These are phyloP conservation scores for Ilyonectria destructans DNA, from an alignment of 2,329 filamentous ascomycete species.

Conservation along the genomic window DNA sequence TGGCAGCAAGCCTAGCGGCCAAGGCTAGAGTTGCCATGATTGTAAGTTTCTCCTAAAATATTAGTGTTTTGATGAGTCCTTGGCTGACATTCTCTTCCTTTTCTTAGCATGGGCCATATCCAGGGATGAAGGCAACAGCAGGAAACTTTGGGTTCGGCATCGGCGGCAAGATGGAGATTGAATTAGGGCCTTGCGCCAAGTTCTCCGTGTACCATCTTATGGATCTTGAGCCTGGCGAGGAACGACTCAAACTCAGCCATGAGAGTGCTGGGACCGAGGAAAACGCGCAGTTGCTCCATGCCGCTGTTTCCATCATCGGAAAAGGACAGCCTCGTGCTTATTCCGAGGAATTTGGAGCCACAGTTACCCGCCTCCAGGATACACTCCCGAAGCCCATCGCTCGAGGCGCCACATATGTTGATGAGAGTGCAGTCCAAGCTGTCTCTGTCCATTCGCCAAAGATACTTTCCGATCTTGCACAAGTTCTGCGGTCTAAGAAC, in stretches of 20 bases:
- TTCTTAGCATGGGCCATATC: slow-evolving; percentile 61
- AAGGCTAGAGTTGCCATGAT: slow-evolving; percentile 52
- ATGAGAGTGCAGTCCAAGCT: accelerated
- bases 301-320: slow-evolving; percentile 23
- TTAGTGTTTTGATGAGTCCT: not conserved
- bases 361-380: not conserved
- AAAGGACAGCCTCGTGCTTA: not conserved
- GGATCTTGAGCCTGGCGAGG: slow-evolving; percentile 53
- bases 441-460: not conserved
- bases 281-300: slow-evolving; percentile 3
- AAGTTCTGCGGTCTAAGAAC: slow-evolving; percentile 66
- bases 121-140: slow-evolving; percentile 66
- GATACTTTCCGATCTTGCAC: slow-evolving; percentile 55
- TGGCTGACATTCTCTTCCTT: accelerated
- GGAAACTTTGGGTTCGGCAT: slow-evolving; percentile 65
- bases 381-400: not conserved
- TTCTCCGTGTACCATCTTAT: slow-evolving; percentile 68
- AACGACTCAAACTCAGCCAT: slow-evolving; percentile 25
- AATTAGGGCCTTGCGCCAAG: slow-evolving; percentile 56
- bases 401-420: not conserved
- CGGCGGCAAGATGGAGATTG: slow-evolving; percentile 49
- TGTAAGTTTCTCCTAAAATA: slow-evolving; percentile 27
- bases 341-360: not conserved
- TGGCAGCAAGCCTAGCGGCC: slow-evolving; percentile 57
- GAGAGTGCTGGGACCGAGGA: not conserved